phyloP scores from a whole-genome alignment of 768 basidiomycete genomes.

The Mycena belliarum region DNA sequence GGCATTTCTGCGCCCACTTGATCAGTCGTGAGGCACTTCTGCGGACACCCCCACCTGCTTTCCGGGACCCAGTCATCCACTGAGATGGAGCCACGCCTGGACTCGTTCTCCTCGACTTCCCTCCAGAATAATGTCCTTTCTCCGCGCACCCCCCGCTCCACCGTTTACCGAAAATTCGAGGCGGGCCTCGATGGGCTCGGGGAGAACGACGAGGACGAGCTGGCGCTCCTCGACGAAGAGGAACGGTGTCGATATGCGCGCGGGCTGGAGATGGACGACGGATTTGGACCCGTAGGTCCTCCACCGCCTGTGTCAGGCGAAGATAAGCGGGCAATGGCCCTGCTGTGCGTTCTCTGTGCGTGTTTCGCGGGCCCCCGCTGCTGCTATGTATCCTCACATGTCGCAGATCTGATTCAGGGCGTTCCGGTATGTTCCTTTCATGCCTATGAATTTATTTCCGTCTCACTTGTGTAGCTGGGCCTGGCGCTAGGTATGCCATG shows the following conservation, averaged over 20 bases:
- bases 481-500: conserved; percentile 73
- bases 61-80: neutral
- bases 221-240: conserved; percentile 59
- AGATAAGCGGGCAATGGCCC: conserved; percentile 82
- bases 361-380: neutral
- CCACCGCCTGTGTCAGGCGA: conserved; percentile 25
- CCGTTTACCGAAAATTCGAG: conserved; percentile 17
- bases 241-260: conserved; percentile 48
- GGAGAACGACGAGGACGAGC: conserved; percentile 58
- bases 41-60: neutral
- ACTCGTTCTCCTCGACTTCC: conserved; percentile 41
- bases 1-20: too few relatives aligned
- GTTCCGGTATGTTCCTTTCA: conserved; percentile 67
- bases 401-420: conserved; percentile 77
- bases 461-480: conserved; percentile 57
- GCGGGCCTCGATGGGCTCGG: conserved; percentile 19
- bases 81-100: conserved; percentile 13
- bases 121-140: conserved; percentile 56
- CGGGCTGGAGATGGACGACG: conserved; percentile 42
- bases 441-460: conserved; percentile 10
- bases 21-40: neutral
- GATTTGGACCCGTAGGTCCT: conserved; percentile 1
- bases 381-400: conserved; percentile 15
- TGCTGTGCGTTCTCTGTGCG: conserved; percentile 88
- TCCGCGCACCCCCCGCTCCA: conserved; percentile 14